These are phyloP conservation scores for Mycena vitilis DNA, from an alignment of 768 basidiomycete genomes.

Conservation along the genomic window DNA sequence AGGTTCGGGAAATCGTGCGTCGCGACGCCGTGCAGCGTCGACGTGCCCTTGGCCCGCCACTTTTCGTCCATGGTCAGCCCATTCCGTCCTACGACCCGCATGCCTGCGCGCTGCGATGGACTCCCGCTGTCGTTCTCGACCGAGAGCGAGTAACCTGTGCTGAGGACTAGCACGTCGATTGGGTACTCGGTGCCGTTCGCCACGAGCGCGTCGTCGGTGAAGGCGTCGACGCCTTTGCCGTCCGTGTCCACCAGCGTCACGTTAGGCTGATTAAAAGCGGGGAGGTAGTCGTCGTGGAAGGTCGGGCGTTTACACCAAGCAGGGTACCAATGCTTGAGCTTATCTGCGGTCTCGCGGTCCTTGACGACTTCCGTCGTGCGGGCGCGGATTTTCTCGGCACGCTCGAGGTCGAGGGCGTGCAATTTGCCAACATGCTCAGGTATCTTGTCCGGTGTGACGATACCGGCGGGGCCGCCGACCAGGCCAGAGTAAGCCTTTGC, in stretches of 20 bases:
- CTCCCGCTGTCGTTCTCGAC: background rate
- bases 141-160: conserved; percentile 23
- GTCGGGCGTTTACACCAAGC: conserved; percentile 37
- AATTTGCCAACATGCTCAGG: conserved; percentile 15
- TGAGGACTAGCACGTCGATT: conserved; percentile 29
- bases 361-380: conserved; percentile 25
- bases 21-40: conserved; percentile 32
- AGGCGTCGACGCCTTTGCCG: conserved; percentile 28
- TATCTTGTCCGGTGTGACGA: conserved; percentile 17
- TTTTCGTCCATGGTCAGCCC: conserved; percentile 22
- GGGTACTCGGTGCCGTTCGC: conserved; percentile 24
- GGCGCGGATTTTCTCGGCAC: conserved; percentile 12
- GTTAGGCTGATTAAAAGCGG: conserved; percentile 31
- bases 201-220: conserved; percentile 16
- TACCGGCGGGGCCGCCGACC: conserved; percentile 14
- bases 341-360: conserved; percentile 24
- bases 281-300: conserved; percentile 39
- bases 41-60: conserved; percentile 17
- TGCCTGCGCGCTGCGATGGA: background rate
- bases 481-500: conserved; percentile 6
- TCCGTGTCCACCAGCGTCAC: conserved; percentile 37
- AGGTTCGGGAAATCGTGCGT: conserved; percentile 33
- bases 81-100: conserved; percentile 12
- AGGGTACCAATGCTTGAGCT: conserved; percentile 34
- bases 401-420: conserved; percentile 18